These are phyloP conservation scores for Monilinia aucupariae DNA, from an alignment of 2,329 filamentous ascomycete species.

Conservation along the genomic window DNA sequence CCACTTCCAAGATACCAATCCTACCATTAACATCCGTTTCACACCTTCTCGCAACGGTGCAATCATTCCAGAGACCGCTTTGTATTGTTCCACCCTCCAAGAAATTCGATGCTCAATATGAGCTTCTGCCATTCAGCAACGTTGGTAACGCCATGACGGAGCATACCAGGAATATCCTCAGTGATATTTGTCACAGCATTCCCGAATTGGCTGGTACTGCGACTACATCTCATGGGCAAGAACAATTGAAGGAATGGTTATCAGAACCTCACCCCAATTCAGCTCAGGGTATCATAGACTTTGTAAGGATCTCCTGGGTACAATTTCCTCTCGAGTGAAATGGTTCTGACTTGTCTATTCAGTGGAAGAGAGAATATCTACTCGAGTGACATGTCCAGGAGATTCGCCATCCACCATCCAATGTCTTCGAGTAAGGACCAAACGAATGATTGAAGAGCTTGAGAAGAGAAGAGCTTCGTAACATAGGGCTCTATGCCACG, in stretches of 20 bases:
- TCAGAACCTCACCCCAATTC: constrained; percentile 19
- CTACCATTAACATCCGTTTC: constrained; percentile 28
- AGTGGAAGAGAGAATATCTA: constrained; percentile 17
- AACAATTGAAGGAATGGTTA: constrained; percentile 27
- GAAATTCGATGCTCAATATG: constrained; percentile 17
- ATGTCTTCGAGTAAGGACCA: neutral
- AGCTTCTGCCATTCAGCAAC: constrained; percentile 32
- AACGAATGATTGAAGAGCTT: neutral
- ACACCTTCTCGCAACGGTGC: constrained; percentile 26
- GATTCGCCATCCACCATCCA: neutral
- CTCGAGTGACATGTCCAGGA: constrained; percentile 19
- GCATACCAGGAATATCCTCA: constrained; percentile 33
- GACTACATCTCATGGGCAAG: constrained; percentile 26
- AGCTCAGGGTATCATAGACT: constrained; percentile 30
- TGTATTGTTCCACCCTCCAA: constrained; percentile 12
- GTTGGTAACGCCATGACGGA: constrained; percentile 30
- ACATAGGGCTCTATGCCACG: neutral
- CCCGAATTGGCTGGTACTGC: constrained; percentile 28
- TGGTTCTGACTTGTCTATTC: neutral
- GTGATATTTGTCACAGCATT: constrained; percentile 31
- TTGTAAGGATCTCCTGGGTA: constrained; percentile 17
- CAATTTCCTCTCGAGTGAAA: neutral
- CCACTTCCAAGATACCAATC: constrained; percentile 31
- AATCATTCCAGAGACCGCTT: constrained; percentile 30
- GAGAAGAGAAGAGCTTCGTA: neutral